These are phyloP conservation scores for Paspalum notatum DNA, from an alignment of 176 grass and related monocot species.

Conservation along the genomic window DNA sequence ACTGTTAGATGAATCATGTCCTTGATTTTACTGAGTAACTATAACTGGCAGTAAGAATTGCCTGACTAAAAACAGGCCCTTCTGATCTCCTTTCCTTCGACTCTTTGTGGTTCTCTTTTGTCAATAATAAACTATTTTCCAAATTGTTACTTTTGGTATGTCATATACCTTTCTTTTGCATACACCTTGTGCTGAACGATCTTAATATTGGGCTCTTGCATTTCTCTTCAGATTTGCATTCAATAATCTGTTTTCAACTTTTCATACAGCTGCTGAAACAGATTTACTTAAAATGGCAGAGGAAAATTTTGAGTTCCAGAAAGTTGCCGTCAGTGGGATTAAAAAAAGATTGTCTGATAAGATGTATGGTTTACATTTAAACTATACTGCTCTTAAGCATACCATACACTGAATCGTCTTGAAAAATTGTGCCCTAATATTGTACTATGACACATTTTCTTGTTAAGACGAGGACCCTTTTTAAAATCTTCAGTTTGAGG, in stretches of 20 bases:
- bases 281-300: conserved; percentile 58
- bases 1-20: not conserved
- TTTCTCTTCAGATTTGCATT: not conserved
- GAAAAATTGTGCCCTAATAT: not conserved
- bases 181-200: conserved; percentile 4
- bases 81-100: conserved; percentile 12
- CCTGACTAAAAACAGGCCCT: not conserved
- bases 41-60: not conserved
- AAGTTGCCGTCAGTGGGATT: conserved; percentile 52
- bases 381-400: conserved; percentile 3
- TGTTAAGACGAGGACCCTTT: not conserved
- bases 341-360: conserved; percentile 67
- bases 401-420: not conserved
- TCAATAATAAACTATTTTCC: not conserved
- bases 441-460: conserved; percentile 14
- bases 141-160: not conserved
- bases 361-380: conserved; percentile 56
- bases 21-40: conserved; percentile 7
- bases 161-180: conserved; percentile 1
- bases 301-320: conserved; percentile 59
- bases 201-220: not conserved
- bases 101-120: conserved; percentile 15
- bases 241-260: conserved; percentile 37
- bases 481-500: not conserved
- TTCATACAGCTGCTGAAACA: conserved; percentile 52